A percentile compares a stretch with the other conserved stretches of the same genome.
These are phyloP conservation scores for Ascochyta pisi DNA, from an alignment of 2,329 filamentous ascomycete genomes.

Conservation along the genomic window DNA sequence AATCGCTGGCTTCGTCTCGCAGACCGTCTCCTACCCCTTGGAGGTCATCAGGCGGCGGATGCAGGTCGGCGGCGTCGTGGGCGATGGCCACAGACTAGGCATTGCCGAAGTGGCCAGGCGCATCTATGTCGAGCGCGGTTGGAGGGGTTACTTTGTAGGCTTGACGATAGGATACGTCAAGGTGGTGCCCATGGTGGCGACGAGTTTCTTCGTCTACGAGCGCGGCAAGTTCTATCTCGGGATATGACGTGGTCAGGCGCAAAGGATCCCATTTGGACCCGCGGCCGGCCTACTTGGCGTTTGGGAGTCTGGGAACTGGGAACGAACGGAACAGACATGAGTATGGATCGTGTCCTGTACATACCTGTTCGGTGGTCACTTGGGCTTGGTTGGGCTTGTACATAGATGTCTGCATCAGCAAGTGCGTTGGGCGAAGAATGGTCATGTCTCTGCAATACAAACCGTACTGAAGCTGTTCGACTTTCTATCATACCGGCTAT, in stretches of 20 bases:
- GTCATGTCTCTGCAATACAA: not conserved
- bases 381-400: constrained; percentile 1
- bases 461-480: not conserved
- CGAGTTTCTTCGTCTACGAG: constrained; percentile 72
- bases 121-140: constrained; percentile 78
- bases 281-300: not conserved
- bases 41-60: constrained; percentile 92
- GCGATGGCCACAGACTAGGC: constrained; percentile 79
- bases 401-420: constrained; percentile 12
- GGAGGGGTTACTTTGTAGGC: constrained; percentile 88
- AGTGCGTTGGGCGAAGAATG: constrained; percentile 1
- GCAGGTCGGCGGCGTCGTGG: constrained; percentile 95
- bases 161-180: constrained; percentile 95
- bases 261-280: not conserved
- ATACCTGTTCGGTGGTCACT: not conserved
- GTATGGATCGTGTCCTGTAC: not conserved
- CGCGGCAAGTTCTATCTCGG: constrained; percentile 65
- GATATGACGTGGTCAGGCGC: constrained; percentile 43
- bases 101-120: constrained; percentile 79
- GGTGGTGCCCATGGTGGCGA: constrained; percentile 86
- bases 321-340: not conserved
- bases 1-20: constrained; percentile 84
- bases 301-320: not conserved
- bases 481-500: not conserved
- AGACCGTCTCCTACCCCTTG: constrained; percentile 91